A percentile compares a stretch with the other conserved stretches of the same genome.
Conservation (phyloP, 129 eudicot genomes). For the Helianthus tuberosus region DNA sequence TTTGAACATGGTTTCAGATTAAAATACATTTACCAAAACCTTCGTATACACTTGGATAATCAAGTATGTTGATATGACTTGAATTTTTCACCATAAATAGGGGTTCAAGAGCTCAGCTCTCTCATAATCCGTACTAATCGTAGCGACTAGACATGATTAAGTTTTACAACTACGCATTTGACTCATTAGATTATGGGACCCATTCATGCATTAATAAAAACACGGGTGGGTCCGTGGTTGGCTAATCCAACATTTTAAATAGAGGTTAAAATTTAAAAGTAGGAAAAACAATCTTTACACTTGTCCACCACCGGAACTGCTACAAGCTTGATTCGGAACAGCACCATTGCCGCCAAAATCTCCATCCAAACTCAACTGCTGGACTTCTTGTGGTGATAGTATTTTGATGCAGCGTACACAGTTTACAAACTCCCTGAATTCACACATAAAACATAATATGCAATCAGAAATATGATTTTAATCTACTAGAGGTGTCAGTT, state of each 20-base stretch:
- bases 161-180: slow-evolving; percentile 17
- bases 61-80: neutral
- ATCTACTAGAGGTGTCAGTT: neutral
- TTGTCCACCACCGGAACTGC: slow-evolving; percentile 89
- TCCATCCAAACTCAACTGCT: slow-evolving; percentile 97
- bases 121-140: slow-evolving; percentile 21
- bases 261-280: slow-evolving; percentile 14
- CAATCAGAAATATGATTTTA: neutral
- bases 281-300: slow-evolving; percentile 38
- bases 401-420: slow-evolving; percentile 90
- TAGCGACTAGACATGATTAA: slow-evolving; percentile 18
- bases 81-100: neutral
- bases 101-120: slow-evolving; percentile 6
- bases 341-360: slow-evolving; percentile 76
- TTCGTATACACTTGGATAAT: neutral
- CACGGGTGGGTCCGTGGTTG: slow-evolving; percentile 19
- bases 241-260: slow-evolving; percentile 25
- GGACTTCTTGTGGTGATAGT: slow-evolving; percentile 93
- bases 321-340: slow-evolving; percentile 81
- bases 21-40: neutral
- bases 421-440: slow-evolving; percentile 80
- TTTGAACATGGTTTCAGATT: neutral
- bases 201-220: slow-evolving; percentile 18
- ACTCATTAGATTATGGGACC: slow-evolving; percentile 10
- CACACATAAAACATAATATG: neutral